Evolutionary conservation across 345 rosid species (phyloP), one percentile per base, ranked within the genome.

Genomic region (Zanthoxylum bungeanum): DNA sequence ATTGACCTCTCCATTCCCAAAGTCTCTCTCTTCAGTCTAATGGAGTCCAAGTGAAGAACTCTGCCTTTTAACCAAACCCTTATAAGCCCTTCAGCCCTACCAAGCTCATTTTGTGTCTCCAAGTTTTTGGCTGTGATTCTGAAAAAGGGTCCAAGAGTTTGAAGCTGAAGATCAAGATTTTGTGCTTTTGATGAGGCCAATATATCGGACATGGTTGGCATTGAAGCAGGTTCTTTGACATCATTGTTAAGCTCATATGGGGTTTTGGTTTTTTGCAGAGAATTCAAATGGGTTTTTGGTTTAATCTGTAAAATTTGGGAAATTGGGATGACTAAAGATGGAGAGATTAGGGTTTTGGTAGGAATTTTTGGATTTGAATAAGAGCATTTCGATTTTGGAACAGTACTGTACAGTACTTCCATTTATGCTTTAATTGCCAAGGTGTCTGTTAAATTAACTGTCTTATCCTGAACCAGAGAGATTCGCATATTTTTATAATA

Each of bases 121-220:
- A 84, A 58, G 83, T 81, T 85, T 66, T 58, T 83, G n/a, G 93
- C 97, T 3, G 95, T 87, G 79, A 90, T 84, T 73, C 91, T 85
- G 75, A 90, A 94, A 49, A 90, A 87, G 80, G 97, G 97, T 68
- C 97, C 97, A 25, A 86, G 75, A 31, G 83, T 86, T 47, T 83
- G 84, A 37, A 92, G 93, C 81, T 73, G 85, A 51, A 94, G 80
- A 72, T 90, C 90, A 4, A 94, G 87, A 36, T 94, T 87, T 73
- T 90, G 97, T 28, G 86, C 81, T 64, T 73, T 92, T 4, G 97
- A 85, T 59, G 93, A 75, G 53, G 86, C 83, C 70, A 89, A 14
- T 49, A 92, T 84, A 56, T 92, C 97, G 0, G 83, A 69, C 93
- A 90, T 89, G 71, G 92, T 84, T n/a, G 97, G 98, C n/a, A 74